phyloP scores from a whole-genome alignment of 306 rosid genomes.

The Ormosia emarginata region DNA sequence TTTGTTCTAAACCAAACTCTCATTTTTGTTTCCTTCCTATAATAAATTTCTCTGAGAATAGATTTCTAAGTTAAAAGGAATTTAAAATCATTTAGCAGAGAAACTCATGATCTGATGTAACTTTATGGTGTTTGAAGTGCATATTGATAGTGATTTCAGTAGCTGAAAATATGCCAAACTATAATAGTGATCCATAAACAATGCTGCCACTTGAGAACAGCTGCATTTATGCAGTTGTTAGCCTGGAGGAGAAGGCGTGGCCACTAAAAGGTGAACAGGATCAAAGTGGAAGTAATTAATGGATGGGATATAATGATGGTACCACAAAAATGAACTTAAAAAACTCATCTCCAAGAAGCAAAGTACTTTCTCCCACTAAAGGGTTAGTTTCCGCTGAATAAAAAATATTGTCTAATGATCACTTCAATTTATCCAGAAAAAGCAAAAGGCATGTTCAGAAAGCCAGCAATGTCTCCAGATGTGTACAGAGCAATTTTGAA shows the following conservation, averaged over 20 bases:
- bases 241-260: neutral
- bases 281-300: neutral
- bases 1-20: neutral
- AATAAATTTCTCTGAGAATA: neutral
- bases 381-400: neutral
- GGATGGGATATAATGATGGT: neutral
- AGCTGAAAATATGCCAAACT: neutral
- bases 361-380: neutral
- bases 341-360: too few species aligned
- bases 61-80: neutral
- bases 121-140: neutral
- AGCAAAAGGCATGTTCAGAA: neutral
- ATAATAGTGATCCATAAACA: neutral
- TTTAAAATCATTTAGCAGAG: neutral
- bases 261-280: neutral
- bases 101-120: neutral
- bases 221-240: neutral
- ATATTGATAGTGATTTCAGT: neutral
- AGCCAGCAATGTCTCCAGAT: neutral
- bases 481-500: neutral
- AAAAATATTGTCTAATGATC: neutral
- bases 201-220: neutral
- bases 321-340: neutral
- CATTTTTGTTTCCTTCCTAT: neutral
- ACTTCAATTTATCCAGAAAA: neutral